Evolutionary conservation across 768 basidiomycete species (phyloP).

Genomic region (Cyclocybe aegerita): DNA sequence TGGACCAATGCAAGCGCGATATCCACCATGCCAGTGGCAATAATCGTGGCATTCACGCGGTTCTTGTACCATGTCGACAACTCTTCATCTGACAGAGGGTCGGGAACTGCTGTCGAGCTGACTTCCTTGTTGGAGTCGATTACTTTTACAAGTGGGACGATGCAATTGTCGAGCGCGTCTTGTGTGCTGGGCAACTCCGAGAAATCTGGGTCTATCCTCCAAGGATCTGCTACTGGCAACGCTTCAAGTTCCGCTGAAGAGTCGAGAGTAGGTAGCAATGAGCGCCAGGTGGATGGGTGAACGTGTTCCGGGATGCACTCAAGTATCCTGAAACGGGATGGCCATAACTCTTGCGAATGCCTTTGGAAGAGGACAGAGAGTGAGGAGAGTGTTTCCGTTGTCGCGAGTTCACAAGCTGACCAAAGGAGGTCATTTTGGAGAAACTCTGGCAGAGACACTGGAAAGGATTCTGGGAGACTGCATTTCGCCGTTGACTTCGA

Average conservation of each 20-base stretch:
- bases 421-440: conserved; percentile 56
- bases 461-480: conserved; percentile 30
- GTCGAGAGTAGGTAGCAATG: conserved; percentile 66
- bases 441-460: conserved; percentile 63
- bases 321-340: conserved; percentile 67
- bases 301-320: conserved; percentile 74
- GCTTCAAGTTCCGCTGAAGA: conserved; percentile 43
- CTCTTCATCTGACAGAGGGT: conserved; percentile 44
- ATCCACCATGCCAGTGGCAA: conserved; percentile 73
- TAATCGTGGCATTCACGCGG: conserved; percentile 62
- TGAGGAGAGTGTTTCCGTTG: conserved; percentile 55
- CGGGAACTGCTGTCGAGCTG: conserved; percentile 14
- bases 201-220: conserved; percentile 61
- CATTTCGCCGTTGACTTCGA: conserved; percentile 29
- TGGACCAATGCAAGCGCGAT: conserved; percentile 78
- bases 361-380: conserved; percentile 57
- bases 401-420: conserved; percentile 66
- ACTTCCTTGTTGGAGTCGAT: conserved; percentile 12
- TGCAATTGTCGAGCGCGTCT: conserved; percentile 34
- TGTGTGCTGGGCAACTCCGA: conserved; percentile 49
- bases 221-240: conserved; percentile 27
- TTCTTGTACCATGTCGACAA: conserved; percentile 75
- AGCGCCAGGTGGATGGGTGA: conserved; percentile 58
- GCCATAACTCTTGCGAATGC: conserved; percentile 61
- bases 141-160: conserved; percentile 5